Evolutionary conservation across 768 basidiomycete genomes (phyloP).

Genomic region (Boletus rex-veris): DNA sequence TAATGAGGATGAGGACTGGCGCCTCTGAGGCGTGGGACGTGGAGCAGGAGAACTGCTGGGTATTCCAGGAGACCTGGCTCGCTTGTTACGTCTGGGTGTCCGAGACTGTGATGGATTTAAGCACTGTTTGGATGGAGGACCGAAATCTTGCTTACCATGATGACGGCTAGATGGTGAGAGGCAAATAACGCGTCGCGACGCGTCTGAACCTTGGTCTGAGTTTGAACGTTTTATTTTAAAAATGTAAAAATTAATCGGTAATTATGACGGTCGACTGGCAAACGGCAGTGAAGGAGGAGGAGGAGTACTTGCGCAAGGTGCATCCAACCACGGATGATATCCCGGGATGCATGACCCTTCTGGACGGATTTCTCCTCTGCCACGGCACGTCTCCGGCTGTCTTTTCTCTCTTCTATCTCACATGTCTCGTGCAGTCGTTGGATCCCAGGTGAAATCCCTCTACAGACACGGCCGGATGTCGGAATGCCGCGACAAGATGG

Average conservation of each 20-base stretch:
- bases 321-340: slow-evolving; percentile 78
- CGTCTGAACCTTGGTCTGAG: slow-evolving; percentile 36
- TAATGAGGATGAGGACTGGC: slow-evolving; percentile 67
- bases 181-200: slow-evolving; percentile 45
- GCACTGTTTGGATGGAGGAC: background rate
- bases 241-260: background rate
- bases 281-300: slow-evolving; percentile 63
- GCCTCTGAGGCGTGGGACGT: slow-evolving; percentile 44
- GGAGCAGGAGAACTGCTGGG: slow-evolving; percentile 47
- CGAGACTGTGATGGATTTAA: slow-evolving; percentile 28
- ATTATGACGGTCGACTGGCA: slow-evolving; percentile 45
- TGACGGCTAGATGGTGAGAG: slow-evolving; percentile 15
- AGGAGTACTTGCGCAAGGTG: slow-evolving; percentile 54
- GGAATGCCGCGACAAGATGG: slow-evolving; percentile 72
- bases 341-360: slow-evolving; percentile 74
- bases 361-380: slow-evolving; percentile 72
- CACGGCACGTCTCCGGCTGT: slow-evolving; percentile 43
- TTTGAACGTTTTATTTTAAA: slow-evolving; percentile 32
- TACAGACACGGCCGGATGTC: slow-evolving; percentile 80
- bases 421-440: slow-evolving; percentile 51
- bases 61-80: slow-evolving; percentile 53
- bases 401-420: slow-evolving; percentile 9
- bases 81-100: slow-evolving; percentile 57
- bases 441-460: slow-evolving; percentile 75
- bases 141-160: slow-evolving; percentile 38